Conservation (phyloP, 305 asterid genomes). For the Solanum hybrid region DNA sequence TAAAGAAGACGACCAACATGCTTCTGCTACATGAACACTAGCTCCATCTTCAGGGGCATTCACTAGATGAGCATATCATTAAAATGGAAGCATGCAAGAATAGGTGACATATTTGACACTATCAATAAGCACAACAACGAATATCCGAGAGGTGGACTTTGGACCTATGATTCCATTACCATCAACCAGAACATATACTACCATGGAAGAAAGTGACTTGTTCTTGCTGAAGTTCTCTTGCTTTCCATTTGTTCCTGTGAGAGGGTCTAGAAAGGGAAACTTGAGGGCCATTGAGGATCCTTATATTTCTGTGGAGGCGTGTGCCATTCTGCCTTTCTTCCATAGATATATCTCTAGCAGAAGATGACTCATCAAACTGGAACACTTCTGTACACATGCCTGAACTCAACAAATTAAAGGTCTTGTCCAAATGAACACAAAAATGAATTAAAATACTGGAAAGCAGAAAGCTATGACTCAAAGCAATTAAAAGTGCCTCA, state of each 20-base stretch:
- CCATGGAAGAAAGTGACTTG: not conserved
- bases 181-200: not conserved
- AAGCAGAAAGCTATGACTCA: not conserved
- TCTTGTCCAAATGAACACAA: too few relatives aligned
- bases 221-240: not conserved
- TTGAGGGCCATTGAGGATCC: slow-evolving; percentile 43
- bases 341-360: slow-evolving; percentile 32
- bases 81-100: not conserved
- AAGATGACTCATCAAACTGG: slow-evolving; percentile 17
- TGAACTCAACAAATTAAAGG: not conserved
- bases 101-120: not conserved
- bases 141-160: not conserved
- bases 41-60: not conserved
- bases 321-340: slow-evolving; percentile 35
- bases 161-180: not conserved
- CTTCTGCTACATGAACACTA: not conserved
- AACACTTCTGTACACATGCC: not conserved
- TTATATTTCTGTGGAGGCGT: slow-evolving; percentile 34
- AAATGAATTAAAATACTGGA: not conserved
- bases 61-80: not conserved
- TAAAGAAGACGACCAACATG: not conserved
- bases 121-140: not conserved
- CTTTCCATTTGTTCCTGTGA: not conserved
- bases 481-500: not conserved
- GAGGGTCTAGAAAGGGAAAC: not conserved